Conservation (phyloP, 441 rosid genomes). For the Populus tomentosa region DNA sequence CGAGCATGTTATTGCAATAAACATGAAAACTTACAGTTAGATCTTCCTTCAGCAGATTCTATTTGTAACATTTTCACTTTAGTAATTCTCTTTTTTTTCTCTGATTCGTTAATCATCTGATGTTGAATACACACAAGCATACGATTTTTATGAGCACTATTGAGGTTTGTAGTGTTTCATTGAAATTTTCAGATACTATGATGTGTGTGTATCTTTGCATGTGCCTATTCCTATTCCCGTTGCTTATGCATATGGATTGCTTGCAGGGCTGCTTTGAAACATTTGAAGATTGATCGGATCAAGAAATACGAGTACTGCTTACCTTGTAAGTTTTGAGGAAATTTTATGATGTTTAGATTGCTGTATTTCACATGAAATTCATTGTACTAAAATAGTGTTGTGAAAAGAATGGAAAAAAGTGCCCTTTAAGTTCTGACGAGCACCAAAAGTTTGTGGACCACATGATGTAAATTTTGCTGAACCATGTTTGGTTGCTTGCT, state of each 20-base stretch:
- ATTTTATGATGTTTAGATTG: conserved; percentile 9
- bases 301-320: conserved; percentile 91
- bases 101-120: background rate
- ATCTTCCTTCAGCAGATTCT: background rate
- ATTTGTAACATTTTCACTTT: background rate
- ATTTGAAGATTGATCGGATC: conserved; percentile 76
- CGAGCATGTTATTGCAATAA: background rate
- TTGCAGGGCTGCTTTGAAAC: conserved; percentile 86
- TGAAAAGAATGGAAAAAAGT: background rate
- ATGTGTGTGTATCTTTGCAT: background rate
- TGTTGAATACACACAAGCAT: background rate
- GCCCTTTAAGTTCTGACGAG: background rate
- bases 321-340: conserved; percentile 72
- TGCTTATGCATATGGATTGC: conserved; percentile 15
- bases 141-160: background rate
- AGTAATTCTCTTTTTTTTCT: background rate
- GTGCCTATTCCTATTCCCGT: background rate
- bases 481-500: background rate
- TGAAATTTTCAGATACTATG: background rate
- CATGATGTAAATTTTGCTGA: background rate
- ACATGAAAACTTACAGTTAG: background rate
- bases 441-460: background rate
- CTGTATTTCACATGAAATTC: background rate
- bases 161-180: background rate
- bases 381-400: background rate